Evolutionary conservation across 768 basidiomycete species (phyloP).

Genomic region (Naematelia aurantialba): DNA sequence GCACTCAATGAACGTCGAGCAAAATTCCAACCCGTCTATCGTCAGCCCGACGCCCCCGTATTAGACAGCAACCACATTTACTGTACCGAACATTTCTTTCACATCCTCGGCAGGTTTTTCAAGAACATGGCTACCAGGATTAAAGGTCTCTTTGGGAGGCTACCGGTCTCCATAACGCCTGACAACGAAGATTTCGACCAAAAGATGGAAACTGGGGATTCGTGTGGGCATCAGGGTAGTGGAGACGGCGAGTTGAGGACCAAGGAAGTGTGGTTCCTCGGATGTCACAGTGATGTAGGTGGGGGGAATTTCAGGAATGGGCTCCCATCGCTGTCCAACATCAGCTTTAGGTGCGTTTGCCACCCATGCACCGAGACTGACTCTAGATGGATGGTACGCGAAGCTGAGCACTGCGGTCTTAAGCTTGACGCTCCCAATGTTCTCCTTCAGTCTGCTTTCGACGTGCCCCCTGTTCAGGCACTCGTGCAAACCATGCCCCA

Average conservation of each 20-base stretch:
- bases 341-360: constrained; percentile 23
- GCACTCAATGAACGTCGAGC: constrained; percentile 43
- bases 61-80: neutral
- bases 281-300: constrained; percentile 29
- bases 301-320: constrained; percentile 20
- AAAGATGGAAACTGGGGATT: constrained; percentile 15
- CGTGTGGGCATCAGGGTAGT: too few species aligned
- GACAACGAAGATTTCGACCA: neutral
- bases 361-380: too few species aligned
- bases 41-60: constrained; percentile 13
- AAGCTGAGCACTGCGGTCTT: constrained; percentile 7
- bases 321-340: constrained; percentile 16
- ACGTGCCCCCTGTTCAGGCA: neutral
- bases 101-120: neutral
- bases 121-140: neutral
- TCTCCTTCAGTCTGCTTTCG: neutral
- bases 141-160: neutral
- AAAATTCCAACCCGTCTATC: constrained; percentile 35
- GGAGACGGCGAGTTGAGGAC: too few species aligned
- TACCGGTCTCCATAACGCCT: neutral
- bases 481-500: too few species aligned
- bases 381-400: constrained; percentile 17
- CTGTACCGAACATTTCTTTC: neutral
- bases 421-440: neutral
- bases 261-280: constrained; percentile 36